Conservation (phyloP, 768 basidiomycete species). For the Tylopilus sp. region DNA sequence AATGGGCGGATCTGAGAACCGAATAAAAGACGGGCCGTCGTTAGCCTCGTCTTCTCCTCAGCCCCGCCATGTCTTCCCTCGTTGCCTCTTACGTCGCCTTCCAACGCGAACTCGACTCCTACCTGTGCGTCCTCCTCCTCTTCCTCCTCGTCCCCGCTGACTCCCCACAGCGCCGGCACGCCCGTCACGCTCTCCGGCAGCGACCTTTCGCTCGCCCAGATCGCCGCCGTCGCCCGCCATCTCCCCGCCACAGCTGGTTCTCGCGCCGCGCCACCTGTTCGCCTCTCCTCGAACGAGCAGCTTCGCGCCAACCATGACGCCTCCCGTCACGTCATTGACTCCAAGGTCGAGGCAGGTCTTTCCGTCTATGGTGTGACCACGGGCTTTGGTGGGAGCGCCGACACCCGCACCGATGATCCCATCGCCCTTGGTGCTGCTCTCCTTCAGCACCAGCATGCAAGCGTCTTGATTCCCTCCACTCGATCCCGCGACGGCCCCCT, state of each 20-base stretch:
- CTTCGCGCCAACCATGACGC: slow-evolving; percentile 54
- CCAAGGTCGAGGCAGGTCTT: slow-evolving; percentile 62
- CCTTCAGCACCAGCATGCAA: slow-evolving; percentile 80
- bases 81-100: slow-evolving; percentile 57
- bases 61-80: slow-evolving; percentile 29
- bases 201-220: slow-evolving; percentile 68
- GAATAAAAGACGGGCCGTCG: slow-evolving; percentile 6
- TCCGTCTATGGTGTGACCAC: slow-evolving; percentile 83
- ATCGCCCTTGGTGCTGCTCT: slow-evolving; percentile 74
- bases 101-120: slow-evolving; percentile 57
- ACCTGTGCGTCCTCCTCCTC: slow-evolving; percentile 48
- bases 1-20: slow-evolving; percentile 20
- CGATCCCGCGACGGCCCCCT: not conserved
- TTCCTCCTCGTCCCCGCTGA: not conserved
- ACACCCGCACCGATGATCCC: slow-evolving; percentile 76
- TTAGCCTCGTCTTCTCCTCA: not conserved
- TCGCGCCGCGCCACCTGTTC: slow-evolving; percentile 17
- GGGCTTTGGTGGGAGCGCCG: slow-evolving; percentile 87
- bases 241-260: slow-evolving; percentile 40
- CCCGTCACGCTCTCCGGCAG: slow-evolving; percentile 67
- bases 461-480: slow-evolving; percentile 62
- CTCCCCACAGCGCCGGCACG: slow-evolving; percentile 50
- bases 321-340: slow-evolving; percentile 59
- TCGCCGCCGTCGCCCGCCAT: slow-evolving; percentile 73
- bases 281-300: slow-evolving; percentile 17